Evolutionary conservation across 352 stramenopile species (phyloP).

Genomic region (Globisporangium echinulatum): DNA sequence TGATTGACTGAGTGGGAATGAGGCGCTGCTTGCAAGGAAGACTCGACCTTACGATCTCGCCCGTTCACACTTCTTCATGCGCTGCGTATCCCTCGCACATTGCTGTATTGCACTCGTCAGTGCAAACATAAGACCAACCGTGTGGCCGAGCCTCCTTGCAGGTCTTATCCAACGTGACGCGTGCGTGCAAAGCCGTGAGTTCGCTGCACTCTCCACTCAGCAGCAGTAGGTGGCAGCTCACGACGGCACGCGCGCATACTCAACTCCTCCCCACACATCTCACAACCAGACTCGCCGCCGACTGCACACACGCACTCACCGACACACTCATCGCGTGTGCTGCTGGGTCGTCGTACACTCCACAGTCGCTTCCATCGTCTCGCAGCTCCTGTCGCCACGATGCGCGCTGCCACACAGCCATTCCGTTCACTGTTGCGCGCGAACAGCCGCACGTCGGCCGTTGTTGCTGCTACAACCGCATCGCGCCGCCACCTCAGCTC

Average conservation of each 20-base stretch:
- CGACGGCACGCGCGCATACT: neutral
- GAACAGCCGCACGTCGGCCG: neutral
- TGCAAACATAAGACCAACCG: too few species aligned
- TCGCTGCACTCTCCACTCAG: neutral
- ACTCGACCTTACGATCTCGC: too few species aligned
- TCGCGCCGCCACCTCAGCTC: neutral
- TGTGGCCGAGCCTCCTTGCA: neutral
- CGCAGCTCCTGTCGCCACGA: neutral
- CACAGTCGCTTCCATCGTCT: neutral
- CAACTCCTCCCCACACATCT: neutral
- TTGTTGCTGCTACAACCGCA: neutral
- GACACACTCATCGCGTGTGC: neutral
- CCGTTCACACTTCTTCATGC: too few species aligned
- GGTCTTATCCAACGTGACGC: conserved; percentile 10
- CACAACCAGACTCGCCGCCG: conserved; percentile 10
- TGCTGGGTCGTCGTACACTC: neutral
- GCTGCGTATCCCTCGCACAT: too few species aligned
- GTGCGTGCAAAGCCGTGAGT: conserved; percentile 12
- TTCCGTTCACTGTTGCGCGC: conserved; percentile 7
- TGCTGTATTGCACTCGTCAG: too few species aligned
- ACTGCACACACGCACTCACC: conserved; percentile 1
- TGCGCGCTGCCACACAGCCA: conserved; percentile 9
- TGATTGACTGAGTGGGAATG: too few species aligned
- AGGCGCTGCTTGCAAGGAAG: too few species aligned
- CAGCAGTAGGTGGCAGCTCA: neutral